Evolutionary conservation across 192 early-diverging fungal species (phyloP).

Genomic region (Ramicandelaber brevisporus): DNA sequence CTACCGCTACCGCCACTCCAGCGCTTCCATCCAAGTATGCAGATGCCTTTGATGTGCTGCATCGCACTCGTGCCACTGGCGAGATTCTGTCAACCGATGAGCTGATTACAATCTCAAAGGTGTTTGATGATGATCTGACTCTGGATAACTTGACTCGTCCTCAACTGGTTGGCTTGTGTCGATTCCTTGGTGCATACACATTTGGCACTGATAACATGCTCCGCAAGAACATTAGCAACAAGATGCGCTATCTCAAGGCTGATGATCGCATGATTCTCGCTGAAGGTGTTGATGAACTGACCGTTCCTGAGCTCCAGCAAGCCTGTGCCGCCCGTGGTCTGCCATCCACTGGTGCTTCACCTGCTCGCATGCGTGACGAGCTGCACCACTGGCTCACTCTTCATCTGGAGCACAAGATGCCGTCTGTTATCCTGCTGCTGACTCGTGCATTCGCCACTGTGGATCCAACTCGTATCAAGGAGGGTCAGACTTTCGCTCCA

Average conservation of each 20-base stretch:
- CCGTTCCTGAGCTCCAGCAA: slow-evolving; percentile 64
- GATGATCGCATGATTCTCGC: slow-evolving; percentile 71
- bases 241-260: slow-evolving; percentile 58
- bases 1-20: too few relatives aligned
- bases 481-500: slow-evolving; percentile 42
- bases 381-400: slow-evolving; percentile 86
- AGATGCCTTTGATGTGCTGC: slow-evolving; percentile 9
- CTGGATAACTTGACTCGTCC: slow-evolving; percentile 80
- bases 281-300: slow-evolving; percentile 75
- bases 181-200: slow-evolving; percentile 87
- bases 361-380: slow-evolving; percentile 67
- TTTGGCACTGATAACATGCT: slow-evolving; percentile 96
- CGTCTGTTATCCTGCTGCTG: slow-evolving; percentile 69
- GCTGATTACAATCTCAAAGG: slow-evolving; percentile 55
- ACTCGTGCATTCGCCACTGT: slow-evolving; percentile 64
- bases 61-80: slow-evolving; percentile 52
- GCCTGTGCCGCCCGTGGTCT: slow-evolving; percentile 80
- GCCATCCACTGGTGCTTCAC: slow-evolving; percentile 63
- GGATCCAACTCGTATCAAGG: slow-evolving; percentile 44
- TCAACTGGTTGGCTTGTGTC: slow-evolving; percentile 83
- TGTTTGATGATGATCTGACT: slow-evolving; percentile 84
- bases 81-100: slow-evolving; percentile 61
- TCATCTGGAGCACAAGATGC: slow-evolving; percentile 75
- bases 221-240: slow-evolving; percentile 70
- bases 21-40: slow-evolving; percentile 25